Percentiles rank a stretch among this genome's conserved stretches.
phyloP scores from a whole-genome alignment of 2,329 filamentous ascomycete species.

The Exophiala spinifera region DNA sequence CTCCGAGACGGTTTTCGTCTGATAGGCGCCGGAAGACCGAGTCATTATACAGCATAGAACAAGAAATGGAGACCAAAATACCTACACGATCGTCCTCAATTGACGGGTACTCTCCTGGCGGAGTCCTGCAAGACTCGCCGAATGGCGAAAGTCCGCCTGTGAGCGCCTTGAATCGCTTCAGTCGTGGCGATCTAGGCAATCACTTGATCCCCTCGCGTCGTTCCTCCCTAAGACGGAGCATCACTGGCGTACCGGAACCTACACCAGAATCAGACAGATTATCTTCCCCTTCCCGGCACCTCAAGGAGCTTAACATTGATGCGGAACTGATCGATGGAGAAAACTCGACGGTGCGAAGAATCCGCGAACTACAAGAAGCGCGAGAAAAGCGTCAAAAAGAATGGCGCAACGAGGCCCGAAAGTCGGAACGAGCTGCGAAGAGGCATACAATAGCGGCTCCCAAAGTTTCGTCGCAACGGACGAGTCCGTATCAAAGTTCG shows the following conservation, averaged over 20 bases:
- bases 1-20: slow-evolving; percentile 18
- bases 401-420: slow-evolving; percentile 29
- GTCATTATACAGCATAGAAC: slow-evolving; percentile 20
- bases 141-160: slow-evolving; percentile 11
- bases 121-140: slow-evolving; percentile 3
- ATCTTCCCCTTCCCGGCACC: slow-evolving; percentile 43
- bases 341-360: slow-evolving; percentile 56
- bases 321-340: slow-evolving; percentile 46
- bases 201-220: slow-evolving; percentile 57
- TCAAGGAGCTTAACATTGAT: slow-evolving; percentile 41
- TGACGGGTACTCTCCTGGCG: slow-evolving; percentile 11
- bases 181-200: slow-evolving; percentile 21
- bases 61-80: slow-evolving; percentile 18
- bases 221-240: slow-evolving; percentile 32
- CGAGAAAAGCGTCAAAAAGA: slow-evolving; percentile 45
- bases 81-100: slow-evolving; percentile 15
- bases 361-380: slow-evolving; percentile 57
- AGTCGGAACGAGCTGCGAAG: slow-evolving; percentile 25
- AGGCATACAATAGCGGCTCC: slow-evolving; percentile 23
- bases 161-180: slow-evolving; percentile 17
- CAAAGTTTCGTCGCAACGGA: slow-evolving; percentile 18
- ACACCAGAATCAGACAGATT: slow-evolving; percentile 53
- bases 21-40: slow-evolving; percentile 19
- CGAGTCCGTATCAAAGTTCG: slow-evolving; percentile 22
- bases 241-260: slow-evolving; percentile 64